Percentiles rank a stretch among this genome's conserved stretches.
These are phyloP conservation scores for Allantophomopsis lycopodina DNA, from an alignment of 2,329 filamentous ascomycete species.

Conservation along the genomic window DNA sequence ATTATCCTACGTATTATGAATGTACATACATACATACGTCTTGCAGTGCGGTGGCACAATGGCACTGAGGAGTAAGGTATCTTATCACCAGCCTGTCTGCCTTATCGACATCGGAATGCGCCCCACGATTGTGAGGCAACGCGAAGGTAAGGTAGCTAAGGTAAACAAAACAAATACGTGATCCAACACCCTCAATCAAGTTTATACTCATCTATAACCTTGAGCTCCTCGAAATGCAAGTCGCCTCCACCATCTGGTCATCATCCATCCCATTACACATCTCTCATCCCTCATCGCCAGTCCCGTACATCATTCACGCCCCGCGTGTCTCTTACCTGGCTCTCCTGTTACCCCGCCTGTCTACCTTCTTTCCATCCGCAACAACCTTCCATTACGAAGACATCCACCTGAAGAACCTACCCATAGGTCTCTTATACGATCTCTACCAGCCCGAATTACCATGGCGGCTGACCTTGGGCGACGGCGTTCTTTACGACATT, in stretches of 20 bases:
- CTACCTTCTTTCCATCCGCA: constrained; percentile 11
- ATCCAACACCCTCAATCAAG: too few relatives aligned
- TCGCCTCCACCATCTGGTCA: constrained; percentile 15
- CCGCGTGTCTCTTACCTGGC: constrained; percentile 57
- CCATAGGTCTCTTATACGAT: constrained; percentile 53
- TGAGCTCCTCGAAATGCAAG: constrained; percentile 4
- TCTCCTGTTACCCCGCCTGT: constrained; percentile 46
- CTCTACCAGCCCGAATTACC: constrained; percentile 40
- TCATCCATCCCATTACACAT: constrained; percentile 19
- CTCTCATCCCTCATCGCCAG: constrained; percentile 14
- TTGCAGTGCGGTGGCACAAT: too few relatives aligned
- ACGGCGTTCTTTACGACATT: constrained; percentile 35
- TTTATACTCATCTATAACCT: too few relatives aligned
- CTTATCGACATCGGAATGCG: too few relatives aligned
- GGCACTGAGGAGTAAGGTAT: too few relatives aligned
- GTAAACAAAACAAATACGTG: too few relatives aligned
- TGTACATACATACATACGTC: too few relatives aligned
- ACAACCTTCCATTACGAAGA: constrained; percentile 46
- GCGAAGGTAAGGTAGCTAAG: too few relatives aligned
- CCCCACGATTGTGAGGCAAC: too few relatives aligned
- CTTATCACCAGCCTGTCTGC: too few relatives aligned
- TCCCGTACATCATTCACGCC: constrained; percentile 33
- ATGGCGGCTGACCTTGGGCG: constrained; percentile 46
- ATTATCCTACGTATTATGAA: too few relatives aligned
- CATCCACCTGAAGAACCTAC: constrained; percentile 58